phyloP scores from a whole-genome alignment of 495 filamentous ascomycete genomes.

The Neurospora sp. region DNA sequence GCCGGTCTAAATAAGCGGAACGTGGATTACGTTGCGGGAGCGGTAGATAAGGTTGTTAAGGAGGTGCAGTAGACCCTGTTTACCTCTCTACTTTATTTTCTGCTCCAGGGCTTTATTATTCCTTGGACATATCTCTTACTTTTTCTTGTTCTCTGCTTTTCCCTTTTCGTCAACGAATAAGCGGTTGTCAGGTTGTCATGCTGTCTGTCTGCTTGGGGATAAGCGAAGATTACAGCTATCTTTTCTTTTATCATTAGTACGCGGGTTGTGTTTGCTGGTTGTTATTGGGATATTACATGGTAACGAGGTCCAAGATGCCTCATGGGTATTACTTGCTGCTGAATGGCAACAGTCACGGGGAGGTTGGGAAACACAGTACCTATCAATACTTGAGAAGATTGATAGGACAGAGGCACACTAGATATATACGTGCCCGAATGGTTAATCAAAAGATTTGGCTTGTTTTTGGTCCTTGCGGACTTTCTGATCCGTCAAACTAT shows the following conservation, averaged over 20 bases:
- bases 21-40: conserved; percentile 83
- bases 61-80: conserved; percentile 31
- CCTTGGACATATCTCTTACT: neutral
- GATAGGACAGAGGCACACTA: neutral
- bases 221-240: neutral
- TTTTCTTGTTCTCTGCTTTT: neutral
- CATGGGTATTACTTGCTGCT: neutral
- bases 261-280: neutral
- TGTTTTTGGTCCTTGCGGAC: neutral
- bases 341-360: neutral
- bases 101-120: neutral
- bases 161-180: neutral
- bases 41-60: conserved; percentile 75
- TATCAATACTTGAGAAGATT: neutral
- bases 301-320: neutral
- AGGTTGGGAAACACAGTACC: neutral
- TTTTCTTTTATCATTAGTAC: neutral
- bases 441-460: neutral
- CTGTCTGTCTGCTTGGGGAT: neutral
- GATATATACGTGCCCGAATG: neutral
- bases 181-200: neutral
- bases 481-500: neutral
- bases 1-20: conserved; percentile 88
- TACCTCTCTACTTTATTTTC: neutral
- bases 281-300: neutral